Evolutionary conservation across 768 basidiomycete genomes (phyloP).

Genomic region (Favolaschia claudopus): DNA sequence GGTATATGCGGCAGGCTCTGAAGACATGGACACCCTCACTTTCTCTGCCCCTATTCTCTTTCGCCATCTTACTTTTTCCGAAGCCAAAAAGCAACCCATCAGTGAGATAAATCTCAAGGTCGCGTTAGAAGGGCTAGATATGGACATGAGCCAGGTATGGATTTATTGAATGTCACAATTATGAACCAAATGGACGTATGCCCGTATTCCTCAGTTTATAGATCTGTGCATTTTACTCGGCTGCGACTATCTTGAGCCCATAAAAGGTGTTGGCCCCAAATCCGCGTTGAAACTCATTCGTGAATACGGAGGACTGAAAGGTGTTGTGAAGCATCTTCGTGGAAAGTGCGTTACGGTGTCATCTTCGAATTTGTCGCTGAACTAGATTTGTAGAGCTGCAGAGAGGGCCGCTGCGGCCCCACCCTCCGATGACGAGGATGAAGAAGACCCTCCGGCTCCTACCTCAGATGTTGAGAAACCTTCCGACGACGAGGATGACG

Average conservation of each 20-base stretch:
- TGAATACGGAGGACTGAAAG: slow-evolving; percentile 77
- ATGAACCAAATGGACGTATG: background rate
- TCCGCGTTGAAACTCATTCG: slow-evolving; percentile 91
- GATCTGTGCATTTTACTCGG: slow-evolving; percentile 96
- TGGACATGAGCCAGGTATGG: slow-evolving; percentile 88
- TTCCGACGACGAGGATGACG: slow-evolving; percentile 40
- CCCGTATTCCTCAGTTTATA: slow-evolving; percentile 82
- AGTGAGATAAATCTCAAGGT: slow-evolving; percentile 86
- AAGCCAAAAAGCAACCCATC: slow-evolving; percentile 97
- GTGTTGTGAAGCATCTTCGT: slow-evolving; percentile 78
- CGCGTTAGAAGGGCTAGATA: slow-evolving; percentile 87
- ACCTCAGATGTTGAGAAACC: slow-evolving; percentile 55
- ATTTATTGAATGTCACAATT: background rate
- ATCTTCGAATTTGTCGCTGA: slow-evolving; percentile 4
- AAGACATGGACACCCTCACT: slow-evolving; percentile 99
- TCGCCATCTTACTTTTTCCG: slow-evolving; percentile 97
- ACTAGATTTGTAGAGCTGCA: slow-evolving; percentile 50
- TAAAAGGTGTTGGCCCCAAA: slow-evolving; percentile 95
- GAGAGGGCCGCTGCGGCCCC: slow-evolving; percentile 46
- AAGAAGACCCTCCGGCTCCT: slow-evolving; percentile 48
- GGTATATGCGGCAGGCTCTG: slow-evolving; percentile 98
- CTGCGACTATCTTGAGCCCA: slow-evolving; percentile 99
- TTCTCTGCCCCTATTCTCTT: slow-evolving; percentile 92
- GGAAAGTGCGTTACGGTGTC: slow-evolving; percentile 62
- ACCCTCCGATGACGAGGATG: slow-evolving; percentile 37